Percentiles rank a stretch among this genome's conserved stretches.
Conservation (phyloP, 495 filamentous ascomycete genomes). For the Filosporella fistucella region DNA sequence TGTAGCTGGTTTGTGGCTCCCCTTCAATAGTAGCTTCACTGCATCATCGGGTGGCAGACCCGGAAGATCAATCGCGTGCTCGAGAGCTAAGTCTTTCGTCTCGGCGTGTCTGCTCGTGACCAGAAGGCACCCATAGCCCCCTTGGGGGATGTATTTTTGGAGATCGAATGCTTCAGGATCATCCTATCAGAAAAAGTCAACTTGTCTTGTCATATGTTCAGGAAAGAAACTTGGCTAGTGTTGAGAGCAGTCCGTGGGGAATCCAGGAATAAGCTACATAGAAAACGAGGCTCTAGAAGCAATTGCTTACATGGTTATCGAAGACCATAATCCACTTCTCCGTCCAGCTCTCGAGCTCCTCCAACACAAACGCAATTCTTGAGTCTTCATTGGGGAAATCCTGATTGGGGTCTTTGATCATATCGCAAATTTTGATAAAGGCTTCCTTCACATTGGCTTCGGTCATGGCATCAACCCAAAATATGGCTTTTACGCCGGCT, state of each 20-base stretch:
- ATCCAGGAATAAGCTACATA: too few species aligned
- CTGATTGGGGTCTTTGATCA: not conserved
- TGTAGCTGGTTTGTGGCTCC: not conserved
- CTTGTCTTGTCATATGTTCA: too few species aligned
- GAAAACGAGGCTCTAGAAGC: too few species aligned
- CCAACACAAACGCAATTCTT: conserved; percentile 16
- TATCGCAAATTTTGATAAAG: conserved; percentile 4
- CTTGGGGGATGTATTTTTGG: conserved; percentile 17
- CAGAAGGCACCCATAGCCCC: conserved; percentile 20
- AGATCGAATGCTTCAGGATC: conserved; percentile 16
- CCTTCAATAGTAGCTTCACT: conserved; percentile 23
- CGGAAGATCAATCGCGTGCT: conserved; percentile 3
- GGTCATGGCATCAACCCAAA: conserved; percentile 29
- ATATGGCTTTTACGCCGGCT: conserved; percentile 17
- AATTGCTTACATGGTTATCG: conserved; percentile 33
- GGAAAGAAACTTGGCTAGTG: not conserved
- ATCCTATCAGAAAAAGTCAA: too few species aligned
- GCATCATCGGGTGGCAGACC: conserved; percentile 16
- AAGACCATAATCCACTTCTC: conserved; percentile 26
- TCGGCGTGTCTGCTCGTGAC: conserved; percentile 21
- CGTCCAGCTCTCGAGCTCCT: conserved; percentile 17
- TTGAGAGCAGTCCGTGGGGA: too few species aligned
- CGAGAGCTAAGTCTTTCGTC: not conserved
- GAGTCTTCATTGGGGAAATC: not conserved
- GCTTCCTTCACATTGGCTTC: conserved; percentile 7